These are phyloP conservation scores for Dictyostelium purpureum DNA, from an alignment of 78 protist genomes.

Conservation along the genomic window DNA sequence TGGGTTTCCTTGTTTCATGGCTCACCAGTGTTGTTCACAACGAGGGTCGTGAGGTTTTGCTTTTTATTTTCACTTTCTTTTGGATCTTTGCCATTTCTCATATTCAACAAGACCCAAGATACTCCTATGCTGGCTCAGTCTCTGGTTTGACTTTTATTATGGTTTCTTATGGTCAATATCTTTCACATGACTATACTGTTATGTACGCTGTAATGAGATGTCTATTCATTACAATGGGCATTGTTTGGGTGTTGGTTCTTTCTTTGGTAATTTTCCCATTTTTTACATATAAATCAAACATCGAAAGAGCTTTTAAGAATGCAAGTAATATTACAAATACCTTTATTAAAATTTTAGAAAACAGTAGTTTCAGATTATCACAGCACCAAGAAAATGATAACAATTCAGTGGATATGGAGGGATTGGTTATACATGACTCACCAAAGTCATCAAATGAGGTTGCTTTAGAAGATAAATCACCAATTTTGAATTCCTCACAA, in stretches of 20 bases:
- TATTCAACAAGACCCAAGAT: slow-evolving; percentile 62
- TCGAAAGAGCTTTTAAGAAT: not conserved
- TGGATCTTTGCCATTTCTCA: slow-evolving; percentile 8
- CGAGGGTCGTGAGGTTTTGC: not conserved
- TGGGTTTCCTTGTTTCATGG: slow-evolving; percentile 32
- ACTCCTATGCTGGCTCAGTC: slow-evolving; percentile 40
- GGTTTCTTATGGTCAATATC: slow-evolving; percentile 21
- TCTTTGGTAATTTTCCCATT: slow-evolving; percentile 27
- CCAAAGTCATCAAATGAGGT: not conserved
- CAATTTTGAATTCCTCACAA: not conserved
- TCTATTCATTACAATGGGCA: slow-evolving; percentile 21
- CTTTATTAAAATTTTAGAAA: slow-evolving; percentile 12
- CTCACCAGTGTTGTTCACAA: not conserved
- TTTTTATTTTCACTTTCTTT: slow-evolving; percentile 9
- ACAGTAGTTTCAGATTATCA: not conserved
- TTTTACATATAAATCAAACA: not conserved
- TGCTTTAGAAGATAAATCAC: not conserved
- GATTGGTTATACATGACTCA: not conserved
- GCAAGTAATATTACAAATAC: slow-evolving; percentile 1
- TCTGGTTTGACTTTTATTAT: slow-evolving; percentile 43
- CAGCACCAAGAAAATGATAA: not conserved
- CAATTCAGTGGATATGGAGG: not conserved
- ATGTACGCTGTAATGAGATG: slow-evolving; percentile 26
- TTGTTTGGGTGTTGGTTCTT: slow-evolving; percentile 41
- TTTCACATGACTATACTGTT: not conserved